These are phyloP conservation scores for Fusarium sp. DNA, from an alignment of 2,329 filamentous ascomycete species.

Conservation along the genomic window DNA sequence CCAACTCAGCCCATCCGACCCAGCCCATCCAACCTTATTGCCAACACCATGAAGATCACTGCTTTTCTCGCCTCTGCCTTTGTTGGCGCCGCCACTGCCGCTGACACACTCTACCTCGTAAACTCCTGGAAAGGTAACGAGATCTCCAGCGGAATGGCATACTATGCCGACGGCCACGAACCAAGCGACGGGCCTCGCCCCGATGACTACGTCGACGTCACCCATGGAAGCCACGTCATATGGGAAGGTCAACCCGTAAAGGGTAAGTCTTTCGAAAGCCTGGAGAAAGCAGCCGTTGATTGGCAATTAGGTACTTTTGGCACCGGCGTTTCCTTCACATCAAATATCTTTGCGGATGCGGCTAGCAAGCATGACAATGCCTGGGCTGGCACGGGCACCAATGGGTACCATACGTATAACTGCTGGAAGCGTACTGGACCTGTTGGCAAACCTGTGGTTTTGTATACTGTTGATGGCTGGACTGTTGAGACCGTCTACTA, in stretches of 20 bases:
- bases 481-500: not conserved
- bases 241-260: not conserved
- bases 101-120: not conserved
- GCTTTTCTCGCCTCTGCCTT: not conserved
- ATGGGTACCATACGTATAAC: not conserved
- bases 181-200: not conserved
- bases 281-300: not conserved
- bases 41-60: not conserved
- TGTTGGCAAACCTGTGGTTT: not conserved
- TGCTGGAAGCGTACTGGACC: not conserved
- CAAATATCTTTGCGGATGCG: not conserved
- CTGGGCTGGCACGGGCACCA: not conserved
- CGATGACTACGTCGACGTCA: not conserved
- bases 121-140: not conserved
- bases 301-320: not conserved
- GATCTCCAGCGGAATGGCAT: constrained; percentile 1
- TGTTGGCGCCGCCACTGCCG: accelerated
- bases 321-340: not conserved
- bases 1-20: accelerated
- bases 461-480: constrained; percentile 4
- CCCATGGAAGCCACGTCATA: not conserved
- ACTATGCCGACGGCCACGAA: not conserved
- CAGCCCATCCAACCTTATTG: accelerated
- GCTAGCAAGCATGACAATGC: not conserved
- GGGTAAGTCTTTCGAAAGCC: too few relatives aligned